These are phyloP conservation scores for Aspergillus saccharolyticus DNA, from an alignment of 495 filamentous ascomycete genomes.

Conservation along the genomic window DNA sequence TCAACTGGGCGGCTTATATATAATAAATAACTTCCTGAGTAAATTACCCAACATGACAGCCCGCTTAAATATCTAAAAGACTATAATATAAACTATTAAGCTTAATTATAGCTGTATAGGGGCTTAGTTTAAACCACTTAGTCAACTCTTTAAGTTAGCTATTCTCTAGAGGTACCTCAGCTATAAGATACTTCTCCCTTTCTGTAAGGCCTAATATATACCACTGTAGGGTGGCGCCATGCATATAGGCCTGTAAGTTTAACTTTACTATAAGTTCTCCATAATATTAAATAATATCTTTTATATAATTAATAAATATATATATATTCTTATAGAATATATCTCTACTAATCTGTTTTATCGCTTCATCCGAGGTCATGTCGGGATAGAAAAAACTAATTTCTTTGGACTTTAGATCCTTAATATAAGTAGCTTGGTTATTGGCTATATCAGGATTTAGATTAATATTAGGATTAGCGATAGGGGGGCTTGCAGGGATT, in stretches of 20 bases:
- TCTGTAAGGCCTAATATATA: background rate
- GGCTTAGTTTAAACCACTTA: background rate
- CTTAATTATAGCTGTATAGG: background rate
- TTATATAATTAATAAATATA: conserved; percentile 5
- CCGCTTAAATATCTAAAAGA: background rate
- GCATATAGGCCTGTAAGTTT: background rate
- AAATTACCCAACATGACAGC: background rate
- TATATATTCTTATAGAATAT: background rate
- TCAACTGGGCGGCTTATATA: background rate
- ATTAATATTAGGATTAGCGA: no score
- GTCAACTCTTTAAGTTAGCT: background rate
- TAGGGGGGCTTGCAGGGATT: no score
- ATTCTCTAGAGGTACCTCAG: background rate
- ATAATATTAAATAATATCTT: conserved; percentile 2
- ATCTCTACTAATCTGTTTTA: background rate
- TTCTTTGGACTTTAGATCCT: background rate
- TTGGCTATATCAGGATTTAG: no score
- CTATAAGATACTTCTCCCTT: conserved; percentile 1
- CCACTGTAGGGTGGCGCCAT: background rate
- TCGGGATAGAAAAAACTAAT: background rate
- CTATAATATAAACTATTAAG: background rate
- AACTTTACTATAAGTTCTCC: background rate
- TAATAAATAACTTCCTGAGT: background rate
- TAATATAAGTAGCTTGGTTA: background rate
- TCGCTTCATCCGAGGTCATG: background rate